These are phyloP conservation scores for Orbilia brochopaga DNA, from an alignment of 2,329 filamentous ascomycete species.

Conservation along the genomic window DNA sequence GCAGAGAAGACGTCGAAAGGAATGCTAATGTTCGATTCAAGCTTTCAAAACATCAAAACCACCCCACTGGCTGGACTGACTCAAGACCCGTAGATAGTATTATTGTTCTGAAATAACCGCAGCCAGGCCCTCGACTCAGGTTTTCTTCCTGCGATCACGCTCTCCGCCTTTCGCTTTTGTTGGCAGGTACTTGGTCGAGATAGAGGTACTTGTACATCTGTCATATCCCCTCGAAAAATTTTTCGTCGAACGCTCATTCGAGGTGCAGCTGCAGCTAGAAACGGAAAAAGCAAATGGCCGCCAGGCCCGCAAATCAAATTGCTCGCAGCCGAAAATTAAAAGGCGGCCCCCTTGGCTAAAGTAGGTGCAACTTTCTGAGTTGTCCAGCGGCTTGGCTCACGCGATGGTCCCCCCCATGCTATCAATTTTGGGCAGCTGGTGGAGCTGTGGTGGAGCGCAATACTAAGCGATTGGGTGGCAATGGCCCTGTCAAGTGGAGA, in stretches of 20 bases:
- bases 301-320: conserved; percentile 16
- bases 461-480: conserved; percentile 45
- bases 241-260: conserved; percentile 45
- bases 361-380: conserved; percentile 48
- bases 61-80: conserved; percentile 37
- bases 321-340: conserved; percentile 10
- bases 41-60: not conserved
- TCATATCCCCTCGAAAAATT: conserved; percentile 37
- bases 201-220: conserved; percentile 49
- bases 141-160: not conserved
- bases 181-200: conserved; percentile 3
- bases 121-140: not conserved
- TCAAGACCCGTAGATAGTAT: conserved; percentile 32
- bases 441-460: conserved; percentile 34
- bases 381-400: conserved; percentile 47
- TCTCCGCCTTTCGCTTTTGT: conserved; percentile 5
- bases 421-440: conserved; percentile 36
- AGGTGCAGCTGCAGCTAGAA: conserved; percentile 28
- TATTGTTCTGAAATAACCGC: conserved; percentile 21
- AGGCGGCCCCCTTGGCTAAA: conserved; percentile 27
- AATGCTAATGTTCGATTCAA: not conserved
- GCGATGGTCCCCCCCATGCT: conserved; percentile 29
- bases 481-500: not conserved
- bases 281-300: conserved; percentile 44
- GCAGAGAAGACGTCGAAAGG: conserved; percentile 29